These are phyloP conservation scores for Mallotus japonicus DNA, from an alignment of 441 rosid genomes.

Conservation along the genomic window DNA sequence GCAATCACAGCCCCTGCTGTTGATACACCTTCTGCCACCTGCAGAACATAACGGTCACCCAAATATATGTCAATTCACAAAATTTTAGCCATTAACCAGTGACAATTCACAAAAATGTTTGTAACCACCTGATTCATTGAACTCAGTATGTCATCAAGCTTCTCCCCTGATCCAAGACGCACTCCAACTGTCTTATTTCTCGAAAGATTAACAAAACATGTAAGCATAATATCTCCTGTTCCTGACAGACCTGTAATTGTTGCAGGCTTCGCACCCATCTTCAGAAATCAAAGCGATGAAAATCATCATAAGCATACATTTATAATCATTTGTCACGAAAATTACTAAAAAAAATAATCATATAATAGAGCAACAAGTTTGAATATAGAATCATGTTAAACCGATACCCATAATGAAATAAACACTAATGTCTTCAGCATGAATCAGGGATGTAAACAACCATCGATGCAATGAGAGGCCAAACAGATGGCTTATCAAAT, in stretches of 20 bases:
- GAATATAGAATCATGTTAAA: neutral
- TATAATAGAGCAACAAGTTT: neutral
- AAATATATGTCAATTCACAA: conserved; percentile 3
- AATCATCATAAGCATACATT: conserved; percentile 17
- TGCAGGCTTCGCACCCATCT: conserved; percentile 96
- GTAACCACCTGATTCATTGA: conserved; percentile 82
- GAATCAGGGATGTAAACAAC: neutral
- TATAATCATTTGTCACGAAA: neutral
- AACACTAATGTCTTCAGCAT: neutral
- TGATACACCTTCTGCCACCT: conserved; percentile 97
- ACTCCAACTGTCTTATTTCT: conserved; percentile 89
- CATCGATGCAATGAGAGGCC: neutral
- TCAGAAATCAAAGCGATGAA: conserved; percentile 20
- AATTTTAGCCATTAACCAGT: conserved; percentile 10
- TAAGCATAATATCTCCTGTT: conserved; percentile 97
- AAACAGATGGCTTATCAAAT: neutral
- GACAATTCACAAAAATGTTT: conserved; percentile 12
- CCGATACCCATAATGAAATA: neutral
- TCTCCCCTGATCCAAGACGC: conserved; percentile 90
- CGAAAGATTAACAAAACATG: conserved; percentile 89
- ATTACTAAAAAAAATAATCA: neutral
- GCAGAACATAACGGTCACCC: neutral
- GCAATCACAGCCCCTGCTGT: conserved; percentile 95
- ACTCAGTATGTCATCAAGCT: conserved; percentile 66
- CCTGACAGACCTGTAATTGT: conserved; percentile 91